Base-by-base conservation (phyloP, 2,329 filamentous ascomycete species). In the Colletotrichum karsti region DNA sequence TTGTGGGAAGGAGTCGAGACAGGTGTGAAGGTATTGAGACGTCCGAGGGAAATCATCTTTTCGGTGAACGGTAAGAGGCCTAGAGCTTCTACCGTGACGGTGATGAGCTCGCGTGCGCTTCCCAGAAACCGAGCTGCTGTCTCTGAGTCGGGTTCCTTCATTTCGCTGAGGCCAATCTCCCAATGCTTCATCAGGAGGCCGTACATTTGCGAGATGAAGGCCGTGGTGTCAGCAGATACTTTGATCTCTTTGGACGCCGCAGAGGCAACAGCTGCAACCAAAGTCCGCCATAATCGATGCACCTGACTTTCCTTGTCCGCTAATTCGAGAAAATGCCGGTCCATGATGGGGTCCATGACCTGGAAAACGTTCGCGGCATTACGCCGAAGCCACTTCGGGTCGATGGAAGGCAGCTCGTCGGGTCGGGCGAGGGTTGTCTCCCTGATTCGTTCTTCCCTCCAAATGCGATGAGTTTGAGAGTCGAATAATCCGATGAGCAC, bases 221-320 rank as follows among this genome's bases (percentile, higher is more conserved):
- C 88, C 74, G 93, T 92, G 1, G 94, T 93, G 69, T 98, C 95
- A 12, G 88, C 87, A 0, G 94, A 94, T 7, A 95, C 91, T 73
- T 95, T 97, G 73, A 99, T 92, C 78, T 99, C 96, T 79, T 97
- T 97, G 44, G 86, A 87, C 24, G 91, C 91, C 41, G 92, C 92
- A 54, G 87, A 86, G 3, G 90, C 87, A 26, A 94, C 82, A 1
- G 91, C 88, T 4, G 83, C 81, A 46, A 93, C 83, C 12, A 94
- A 82, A 1, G 86, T 83, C 28, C 82, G 77, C 91, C 91, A 93
- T 39, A 93, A 82, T 7, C 80, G 82, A 54, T 79, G 82, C 1
- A 82, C 76, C 9, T 79, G 72, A 70, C 88, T 92, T 18, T 86
- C 86, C 2, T 87, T 84, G 55, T 88, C 84, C 8, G 87, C 85